Evolutionary conservation across 179 eudicot species (phyloP).

Genomic region (Carnegiea gigantea): DNA sequence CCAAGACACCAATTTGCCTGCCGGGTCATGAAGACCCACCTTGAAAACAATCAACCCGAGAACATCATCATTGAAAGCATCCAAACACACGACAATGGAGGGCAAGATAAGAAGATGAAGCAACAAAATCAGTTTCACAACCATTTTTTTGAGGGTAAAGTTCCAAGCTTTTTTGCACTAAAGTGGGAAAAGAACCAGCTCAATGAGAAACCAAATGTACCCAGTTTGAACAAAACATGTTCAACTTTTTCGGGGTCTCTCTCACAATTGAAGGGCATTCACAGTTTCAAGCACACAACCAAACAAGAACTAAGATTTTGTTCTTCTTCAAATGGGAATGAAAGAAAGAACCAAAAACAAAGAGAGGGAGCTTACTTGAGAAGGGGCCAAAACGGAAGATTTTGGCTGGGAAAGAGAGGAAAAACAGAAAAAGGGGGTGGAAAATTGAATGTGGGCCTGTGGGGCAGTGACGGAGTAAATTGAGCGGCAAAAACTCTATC

Average conservation of each 20-base stretch:
- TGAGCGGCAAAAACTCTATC: background rate
- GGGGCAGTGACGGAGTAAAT: constrained; percentile 34
- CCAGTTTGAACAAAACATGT: constrained; percentile 8
- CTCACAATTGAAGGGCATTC: background rate
- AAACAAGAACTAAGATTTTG: constrained; percentile 20
- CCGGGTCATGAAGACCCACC: constrained; percentile 70
- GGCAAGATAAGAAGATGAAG: constrained; percentile 20
- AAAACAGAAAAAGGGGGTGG: constrained; percentile 3
- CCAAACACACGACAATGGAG: constrained; percentile 21
- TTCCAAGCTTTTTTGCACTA: constrained; percentile 21
- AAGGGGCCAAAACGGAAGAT: constrained; percentile 39
- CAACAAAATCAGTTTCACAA: constrained; percentile 12
- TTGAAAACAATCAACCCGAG: constrained; percentile 79
- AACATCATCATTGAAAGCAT: constrained; percentile 77
- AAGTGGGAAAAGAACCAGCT: constrained; percentile 14
- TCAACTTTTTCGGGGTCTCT: constrained; percentile 8
- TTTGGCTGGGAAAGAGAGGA: constrained; percentile 14
- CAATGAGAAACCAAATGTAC: constrained; percentile 21
- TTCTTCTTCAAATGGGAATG: background rate
- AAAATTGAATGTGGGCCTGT: constrained; percentile 30
- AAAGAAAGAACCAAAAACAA: background rate
- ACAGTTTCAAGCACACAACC: constrained; percentile 17
- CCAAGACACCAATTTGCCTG: constrained; percentile 64
- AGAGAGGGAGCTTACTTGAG: constrained; percentile 9
- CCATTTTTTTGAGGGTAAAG: constrained; percentile 31